phyloP scores from a whole-genome alignment of 345 rosid genomes.

The Citrus maxima region DNA sequence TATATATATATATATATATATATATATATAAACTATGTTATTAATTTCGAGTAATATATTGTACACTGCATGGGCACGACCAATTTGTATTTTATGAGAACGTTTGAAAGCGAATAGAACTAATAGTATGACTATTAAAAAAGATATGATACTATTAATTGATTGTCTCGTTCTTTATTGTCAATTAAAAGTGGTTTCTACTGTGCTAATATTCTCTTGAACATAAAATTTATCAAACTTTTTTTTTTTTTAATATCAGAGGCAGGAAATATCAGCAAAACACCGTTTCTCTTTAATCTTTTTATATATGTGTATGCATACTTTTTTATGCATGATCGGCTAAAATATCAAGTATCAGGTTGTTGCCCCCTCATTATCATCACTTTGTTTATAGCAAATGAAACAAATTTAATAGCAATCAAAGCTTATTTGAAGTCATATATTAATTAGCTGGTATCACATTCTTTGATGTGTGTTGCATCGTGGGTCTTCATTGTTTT shows the following conservation, averaged over 20 bases:
- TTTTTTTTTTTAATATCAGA: background rate
- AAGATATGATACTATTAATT: too few relatives aligned
- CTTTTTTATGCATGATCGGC: background rate
- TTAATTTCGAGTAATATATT: too few relatives aligned
- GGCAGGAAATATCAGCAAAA: background rate
- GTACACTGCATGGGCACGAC: too few relatives aligned
- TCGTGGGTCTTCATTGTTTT: background rate
- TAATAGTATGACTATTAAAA: too few relatives aligned
- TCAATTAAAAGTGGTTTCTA: too few relatives aligned
- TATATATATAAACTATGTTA: too few relatives aligned
- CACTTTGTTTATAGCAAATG: background rate
- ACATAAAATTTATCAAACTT: too few relatives aligned
- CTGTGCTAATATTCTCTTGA: too few relatives aligned
- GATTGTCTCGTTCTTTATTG: too few relatives aligned
- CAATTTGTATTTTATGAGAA: too few relatives aligned
- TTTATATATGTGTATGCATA: background rate
- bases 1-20: too few relatives aligned
- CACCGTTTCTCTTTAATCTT: background rate
- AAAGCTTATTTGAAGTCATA: background rate
- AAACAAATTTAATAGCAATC: background rate
- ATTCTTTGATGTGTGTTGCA: background rate
- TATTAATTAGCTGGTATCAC: background rate
- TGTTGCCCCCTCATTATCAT: background rate
- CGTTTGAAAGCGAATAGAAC: too few relatives aligned
- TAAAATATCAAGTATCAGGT: constrained; percentile 4